These are phyloP conservation scores for Chytriomyces sp. DNA, from an alignment of 192 early-diverging fungal genomes.

Conservation along the genomic window DNA sequence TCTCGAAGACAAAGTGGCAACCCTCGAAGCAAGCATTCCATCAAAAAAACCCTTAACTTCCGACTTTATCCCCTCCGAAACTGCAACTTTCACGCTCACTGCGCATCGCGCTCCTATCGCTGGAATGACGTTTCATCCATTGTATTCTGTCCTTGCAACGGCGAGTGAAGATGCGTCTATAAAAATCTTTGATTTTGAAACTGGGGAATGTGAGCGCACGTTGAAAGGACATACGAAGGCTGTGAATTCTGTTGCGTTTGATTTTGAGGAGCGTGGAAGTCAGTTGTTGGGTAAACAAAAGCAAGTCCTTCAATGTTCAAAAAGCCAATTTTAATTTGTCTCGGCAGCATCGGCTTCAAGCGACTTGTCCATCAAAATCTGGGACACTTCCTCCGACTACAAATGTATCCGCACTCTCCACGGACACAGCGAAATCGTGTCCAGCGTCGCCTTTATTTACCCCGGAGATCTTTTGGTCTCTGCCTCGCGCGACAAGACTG, in stretches of 20 bases:
- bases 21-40: constrained; percentile 49
- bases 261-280: constrained; percentile 69
- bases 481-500: constrained; percentile 88
- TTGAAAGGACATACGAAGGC: constrained; percentile 95
- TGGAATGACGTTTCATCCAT: constrained; percentile 83
- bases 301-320: too few species aligned
- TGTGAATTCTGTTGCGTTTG: constrained; percentile 78
- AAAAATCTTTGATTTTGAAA: constrained; percentile 93
- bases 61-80: constrained; percentile 11
- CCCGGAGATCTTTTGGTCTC: constrained; percentile 78
- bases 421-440: constrained; percentile 94
- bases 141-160: constrained; percentile 80
- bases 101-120: constrained; percentile 86
- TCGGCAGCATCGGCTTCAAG: constrained; percentile 54
- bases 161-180: constrained; percentile 92
- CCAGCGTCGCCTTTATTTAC: constrained; percentile 69
- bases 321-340: too few species aligned
- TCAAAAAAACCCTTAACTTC: constrained; percentile 41
- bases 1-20: constrained; percentile 79
- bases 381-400: constrained; percentile 87
- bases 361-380: constrained; percentile 89
- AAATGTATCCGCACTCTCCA: constrained; percentile 81
- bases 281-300: constrained; percentile 68
- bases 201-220: constrained; percentile 87
- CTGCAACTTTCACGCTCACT: constrained; percentile 56